Conservation (phyloP, 345 rosid genomes). For the Cardamine chenopodiifolia region DNA sequence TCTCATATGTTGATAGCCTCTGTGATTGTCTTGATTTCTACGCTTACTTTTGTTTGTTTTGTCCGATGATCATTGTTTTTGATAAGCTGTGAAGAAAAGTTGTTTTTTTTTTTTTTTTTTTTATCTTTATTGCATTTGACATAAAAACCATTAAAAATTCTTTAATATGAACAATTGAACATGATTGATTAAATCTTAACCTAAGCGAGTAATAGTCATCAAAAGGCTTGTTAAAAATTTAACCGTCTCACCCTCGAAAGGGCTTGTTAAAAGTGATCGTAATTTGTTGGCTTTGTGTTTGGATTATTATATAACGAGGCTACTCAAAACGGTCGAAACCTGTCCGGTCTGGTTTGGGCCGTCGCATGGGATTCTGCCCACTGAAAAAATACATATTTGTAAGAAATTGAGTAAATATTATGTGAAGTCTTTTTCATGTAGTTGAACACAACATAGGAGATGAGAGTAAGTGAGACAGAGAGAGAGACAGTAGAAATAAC, state of each 20-base stretch:
- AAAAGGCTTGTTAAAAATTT: not conserved
- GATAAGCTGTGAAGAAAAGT: not conserved
- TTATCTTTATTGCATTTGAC: not conserved
- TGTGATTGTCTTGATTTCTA: not conserved
- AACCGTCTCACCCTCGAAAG: too few species aligned
- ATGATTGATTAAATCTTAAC: not conserved
- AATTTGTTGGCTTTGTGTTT: not conserved
- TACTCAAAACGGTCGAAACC: not conserved
- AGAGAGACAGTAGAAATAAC: conserved; percentile 33
- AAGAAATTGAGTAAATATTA: not conserved
- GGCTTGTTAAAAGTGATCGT: not conserved
- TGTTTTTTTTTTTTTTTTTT: not conserved
- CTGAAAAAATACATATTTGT: not conserved
- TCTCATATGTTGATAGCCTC: not conserved
- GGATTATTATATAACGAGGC: not conserved
- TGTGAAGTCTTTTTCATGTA: conserved; percentile 21
- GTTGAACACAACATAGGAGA: conserved; percentile 28
- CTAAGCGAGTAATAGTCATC: not conserved
- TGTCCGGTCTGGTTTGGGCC: not conserved
- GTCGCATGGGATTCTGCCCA: conserved; percentile 16
- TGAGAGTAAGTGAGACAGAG: conserved; percentile 27
- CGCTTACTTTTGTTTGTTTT: too few species aligned
- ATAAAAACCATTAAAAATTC: not conserved
- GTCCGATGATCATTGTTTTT: too few species aligned
- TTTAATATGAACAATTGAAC: not conserved